These are phyloP conservation scores for Pseudogymnoascus sp. DNA, from an alignment of 2,329 filamentous ascomycete species.

Conservation along the genomic window DNA sequence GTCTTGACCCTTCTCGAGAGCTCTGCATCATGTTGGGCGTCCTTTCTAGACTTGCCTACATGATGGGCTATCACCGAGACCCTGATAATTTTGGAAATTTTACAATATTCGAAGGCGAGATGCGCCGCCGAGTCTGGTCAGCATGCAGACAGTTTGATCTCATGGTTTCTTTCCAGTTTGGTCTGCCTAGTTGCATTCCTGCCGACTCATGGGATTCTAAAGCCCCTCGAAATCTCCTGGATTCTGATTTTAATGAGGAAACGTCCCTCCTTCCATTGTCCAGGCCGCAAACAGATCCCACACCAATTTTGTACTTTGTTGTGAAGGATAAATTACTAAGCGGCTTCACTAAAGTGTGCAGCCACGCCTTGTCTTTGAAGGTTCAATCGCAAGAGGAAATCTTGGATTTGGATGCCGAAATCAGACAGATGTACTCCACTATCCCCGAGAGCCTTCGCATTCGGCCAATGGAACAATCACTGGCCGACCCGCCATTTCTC, in stretches of 20 bases:
- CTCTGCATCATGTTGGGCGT: conserved; percentile 22
- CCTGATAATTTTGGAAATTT: conserved; percentile 18
- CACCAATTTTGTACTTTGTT: conserved; percentile 27
- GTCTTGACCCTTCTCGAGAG: conserved; percentile 23
- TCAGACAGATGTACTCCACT: conserved; percentile 18
- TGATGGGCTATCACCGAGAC: conserved; percentile 27
- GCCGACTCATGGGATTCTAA: conserved; percentile 21
- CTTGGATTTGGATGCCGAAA: conserved; percentile 19
- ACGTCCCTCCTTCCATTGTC: conserved; percentile 19
- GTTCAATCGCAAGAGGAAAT: conserved; percentile 20
- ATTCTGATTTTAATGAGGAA: conserved; percentile 25
- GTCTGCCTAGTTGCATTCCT: conserved; percentile 24
- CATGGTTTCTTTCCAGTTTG: conserved; percentile 26
- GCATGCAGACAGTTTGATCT: conserved; percentile 23
- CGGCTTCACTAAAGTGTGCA: conserved; percentile 25
- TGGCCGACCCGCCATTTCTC: conserved; percentile 20
- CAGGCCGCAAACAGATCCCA: conserved; percentile 21
- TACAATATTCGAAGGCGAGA: conserved; percentile 25
- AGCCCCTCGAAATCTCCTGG: conserved; percentile 24
- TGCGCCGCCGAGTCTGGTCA: conserved; percentile 26
- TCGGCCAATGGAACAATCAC: conserved; percentile 20
- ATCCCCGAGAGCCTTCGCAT: conserved; percentile 18
- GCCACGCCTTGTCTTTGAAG: conserved; percentile 25
- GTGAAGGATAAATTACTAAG: conserved; percentile 27
- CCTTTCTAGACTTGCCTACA: conserved; percentile 22